These are phyloP conservation scores for Athelia psychrophila DNA, from an alignment of 1,284 basidiomycete genomes.

Conservation along the genomic window DNA sequence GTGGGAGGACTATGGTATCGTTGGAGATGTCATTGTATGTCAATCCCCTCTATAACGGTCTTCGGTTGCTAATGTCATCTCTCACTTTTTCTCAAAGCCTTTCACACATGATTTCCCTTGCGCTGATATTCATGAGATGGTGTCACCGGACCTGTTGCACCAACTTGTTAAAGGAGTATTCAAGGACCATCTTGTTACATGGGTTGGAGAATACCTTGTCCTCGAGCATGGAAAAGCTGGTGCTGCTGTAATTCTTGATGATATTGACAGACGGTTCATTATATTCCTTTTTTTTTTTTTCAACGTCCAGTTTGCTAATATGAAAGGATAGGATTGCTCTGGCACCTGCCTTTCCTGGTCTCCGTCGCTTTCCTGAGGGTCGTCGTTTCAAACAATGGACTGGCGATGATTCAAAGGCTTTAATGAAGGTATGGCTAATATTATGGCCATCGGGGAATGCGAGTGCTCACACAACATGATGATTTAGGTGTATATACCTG, in stretches of 20 bases:
- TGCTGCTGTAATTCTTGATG: not conserved
- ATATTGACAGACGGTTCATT: slow-evolving; percentile 1
- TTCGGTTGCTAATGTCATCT: not conserved
- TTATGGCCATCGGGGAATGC: no score
- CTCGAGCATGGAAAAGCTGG: not conserved
- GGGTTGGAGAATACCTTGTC: slow-evolving; percentile 5
- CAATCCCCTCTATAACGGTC: slow-evolving; percentile 11
- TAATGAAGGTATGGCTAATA: slow-evolving; percentile 3
- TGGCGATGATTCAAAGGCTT: slow-evolving; percentile 29
- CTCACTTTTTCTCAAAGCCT: slow-evolving; percentile 4
- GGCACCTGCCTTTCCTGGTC: slow-evolving; percentile 2
- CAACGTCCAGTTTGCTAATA: slow-evolving; percentile 10
- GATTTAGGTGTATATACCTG: slow-evolving; percentile 8
- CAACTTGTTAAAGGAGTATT: slow-evolving; percentile 16
- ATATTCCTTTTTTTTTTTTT: no score
- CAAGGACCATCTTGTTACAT: slow-evolving; percentile 15
- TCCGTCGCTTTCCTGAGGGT: slow-evolving; percentile 6
- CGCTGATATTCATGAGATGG: slow-evolving; percentile 6
- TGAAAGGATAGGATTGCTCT: slow-evolving; percentile 7
- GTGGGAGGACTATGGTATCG: slow-evolving; percentile 30
- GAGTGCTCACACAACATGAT: not conserved
- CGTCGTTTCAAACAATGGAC: slow-evolving; percentile 22
- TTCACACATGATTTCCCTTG: slow-evolving; percentile 12
- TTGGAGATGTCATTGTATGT: slow-evolving; percentile 15
- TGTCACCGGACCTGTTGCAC: slow-evolving; percentile 17